Evolutionary conservation across 108 stramenopile genomes (phyloP).

Genomic region (Skeletonema menzelii): DNA sequence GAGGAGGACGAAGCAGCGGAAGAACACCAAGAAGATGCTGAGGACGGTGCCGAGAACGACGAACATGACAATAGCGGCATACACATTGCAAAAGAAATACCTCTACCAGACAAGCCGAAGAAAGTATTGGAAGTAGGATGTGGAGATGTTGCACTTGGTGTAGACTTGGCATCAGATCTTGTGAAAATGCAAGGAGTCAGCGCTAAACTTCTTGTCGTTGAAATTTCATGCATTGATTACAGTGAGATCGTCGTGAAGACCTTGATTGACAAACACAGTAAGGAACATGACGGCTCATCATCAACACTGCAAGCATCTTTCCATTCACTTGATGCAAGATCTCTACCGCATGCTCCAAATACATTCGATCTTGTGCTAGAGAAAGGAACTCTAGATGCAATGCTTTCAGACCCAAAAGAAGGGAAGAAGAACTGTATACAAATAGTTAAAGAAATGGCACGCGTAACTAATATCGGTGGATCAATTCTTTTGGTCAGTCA

Average conservation of each 20-base stretch:
- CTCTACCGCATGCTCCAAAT: constrained; percentile 47
- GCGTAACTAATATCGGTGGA: constrained; percentile 51
- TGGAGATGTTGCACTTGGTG: constrained; percentile 79
- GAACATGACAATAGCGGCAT: not conserved
- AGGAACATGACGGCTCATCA: constrained; percentile 15
- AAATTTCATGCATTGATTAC: constrained; percentile 74
- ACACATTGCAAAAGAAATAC: not conserved
- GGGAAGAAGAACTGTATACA: constrained; percentile 53
- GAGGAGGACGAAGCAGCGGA: constrained; percentile 23
- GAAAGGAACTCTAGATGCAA: constrained; percentile 86
- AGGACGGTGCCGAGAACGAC: constrained; percentile 7
- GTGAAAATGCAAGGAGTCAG: constrained; percentile 23
- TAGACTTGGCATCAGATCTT: constrained; percentile 37
- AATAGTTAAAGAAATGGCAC: constrained; percentile 71
- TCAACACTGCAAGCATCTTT: constrained; percentile 36
- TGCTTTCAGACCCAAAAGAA: constrained; percentile 67
- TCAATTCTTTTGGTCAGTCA: constrained; percentile 70
- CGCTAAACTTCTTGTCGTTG: constrained; percentile 38
- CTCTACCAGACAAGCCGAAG: constrained; percentile 43
- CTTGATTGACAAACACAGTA: constrained; percentile 45
- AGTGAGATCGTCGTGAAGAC: constrained; percentile 57
- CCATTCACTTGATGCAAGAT: constrained; percentile 58
- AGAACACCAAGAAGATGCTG: constrained; percentile 2
- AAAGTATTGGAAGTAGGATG: constrained; percentile 81
- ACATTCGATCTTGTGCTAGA: constrained; percentile 71